phyloP scores from a whole-genome alignment of 345 rosid species.

The Alliaria petiolata region DNA sequence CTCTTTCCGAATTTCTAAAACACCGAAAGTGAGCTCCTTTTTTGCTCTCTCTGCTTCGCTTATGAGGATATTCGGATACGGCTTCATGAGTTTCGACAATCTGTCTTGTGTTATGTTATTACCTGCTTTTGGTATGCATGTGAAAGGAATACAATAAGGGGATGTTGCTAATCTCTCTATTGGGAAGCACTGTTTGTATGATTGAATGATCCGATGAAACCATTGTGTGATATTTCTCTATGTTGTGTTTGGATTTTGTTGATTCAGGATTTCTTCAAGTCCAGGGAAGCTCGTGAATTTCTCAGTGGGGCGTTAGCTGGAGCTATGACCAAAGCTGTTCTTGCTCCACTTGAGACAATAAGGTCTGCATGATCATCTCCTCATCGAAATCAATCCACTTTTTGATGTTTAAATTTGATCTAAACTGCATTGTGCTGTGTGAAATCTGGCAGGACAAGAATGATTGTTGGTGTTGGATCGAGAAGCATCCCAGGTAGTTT shows the following conservation, averaged over 20 bases:
- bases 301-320: conserved; percentile 98
- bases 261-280: conserved; percentile 57
- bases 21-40: conserved; percentile 17
- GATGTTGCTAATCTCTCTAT: not conserved
- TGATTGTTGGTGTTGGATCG: conserved; percentile 98
- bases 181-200: not conserved
- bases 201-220: not conserved
- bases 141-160: not conserved
- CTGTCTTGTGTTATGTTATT: not conserved
- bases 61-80: not conserved
- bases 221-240: not conserved
- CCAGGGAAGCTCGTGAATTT: conserved; percentile 88
- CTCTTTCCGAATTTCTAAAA: not conserved
- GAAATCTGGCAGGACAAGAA: conserved; percentile 68
- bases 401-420: not conserved
- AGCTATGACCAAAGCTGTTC: conserved; percentile 96
- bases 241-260: conserved; percentile 13
- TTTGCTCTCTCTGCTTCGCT: not conserved
- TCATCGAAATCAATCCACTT: not conserved
- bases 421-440: not conserved
- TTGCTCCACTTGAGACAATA: conserved; percentile 98
- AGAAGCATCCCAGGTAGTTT: conserved; percentile 87
- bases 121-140: not conserved
- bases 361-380: conserved; percentile 39
- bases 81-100: not conserved